These are phyloP conservation scores for Sphaerulina populicola DNA, from an alignment of 2,329 filamentous ascomycete genomes.

Conservation along the genomic window DNA sequence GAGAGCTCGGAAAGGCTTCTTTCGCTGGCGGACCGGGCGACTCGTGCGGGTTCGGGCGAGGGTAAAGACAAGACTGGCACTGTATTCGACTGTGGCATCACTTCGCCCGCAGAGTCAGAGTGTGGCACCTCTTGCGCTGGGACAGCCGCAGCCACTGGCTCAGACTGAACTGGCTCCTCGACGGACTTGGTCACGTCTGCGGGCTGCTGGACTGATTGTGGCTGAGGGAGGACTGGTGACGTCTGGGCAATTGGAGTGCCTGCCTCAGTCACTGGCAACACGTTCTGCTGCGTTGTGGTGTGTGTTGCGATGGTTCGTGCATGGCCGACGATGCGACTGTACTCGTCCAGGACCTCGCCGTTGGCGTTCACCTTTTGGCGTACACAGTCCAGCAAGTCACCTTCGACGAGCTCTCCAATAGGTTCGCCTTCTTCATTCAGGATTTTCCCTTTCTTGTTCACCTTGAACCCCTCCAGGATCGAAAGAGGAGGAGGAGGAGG, in stretches of 20 bases:
- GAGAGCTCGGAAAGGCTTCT: conserved; percentile 19
- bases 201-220: neutral
- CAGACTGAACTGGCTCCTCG: neutral
- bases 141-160: neutral
- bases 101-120: neutral
- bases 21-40: conserved; percentile 17
- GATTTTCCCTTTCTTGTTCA: conserved; percentile 48
- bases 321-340: conserved; percentile 39
- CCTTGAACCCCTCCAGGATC: conserved; percentile 45
- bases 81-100: neutral
- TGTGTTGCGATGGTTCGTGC: conserved; percentile 16
- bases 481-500: conserved; percentile 36
- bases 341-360: conserved; percentile 43
- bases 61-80: neutral
- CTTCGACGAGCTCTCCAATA: conserved; percentile 42
- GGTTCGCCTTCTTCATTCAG: conserved; percentile 43
- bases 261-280: neutral
- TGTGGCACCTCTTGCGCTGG: neutral
- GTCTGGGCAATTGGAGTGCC: neutral
- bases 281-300: neutral
- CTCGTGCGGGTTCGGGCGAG: conserved; percentile 1
- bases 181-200: neutral
- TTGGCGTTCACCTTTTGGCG: conserved; percentile 41
- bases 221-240: too few species aligned
- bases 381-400: conserved; percentile 38